Percentiles rank a stretch among this genome's conserved stretches.
These are phyloP conservation scores for Ophiostoma tasmaniense DNA, from an alignment of 2,329 filamentous ascomycete genomes.

Conservation along the genomic window DNA sequence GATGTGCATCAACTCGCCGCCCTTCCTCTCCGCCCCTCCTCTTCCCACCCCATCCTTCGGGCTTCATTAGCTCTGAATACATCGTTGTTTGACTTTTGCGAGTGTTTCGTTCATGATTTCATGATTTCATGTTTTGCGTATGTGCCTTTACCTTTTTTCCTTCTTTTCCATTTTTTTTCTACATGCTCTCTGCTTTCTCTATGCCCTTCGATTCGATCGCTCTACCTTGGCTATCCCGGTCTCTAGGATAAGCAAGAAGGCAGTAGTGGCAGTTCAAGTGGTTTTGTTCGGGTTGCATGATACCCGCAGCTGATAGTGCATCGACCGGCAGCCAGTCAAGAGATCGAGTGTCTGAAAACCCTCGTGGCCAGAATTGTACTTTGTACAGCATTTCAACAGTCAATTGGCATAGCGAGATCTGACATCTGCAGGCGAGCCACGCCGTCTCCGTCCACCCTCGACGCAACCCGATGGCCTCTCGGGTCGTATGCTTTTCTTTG, in stretches of 20 bases:
- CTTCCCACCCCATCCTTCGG: constrained; percentile 14
- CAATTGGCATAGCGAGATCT: constrained; percentile 13
- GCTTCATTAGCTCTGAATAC: not conserved
- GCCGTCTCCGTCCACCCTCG: constrained; percentile 11
- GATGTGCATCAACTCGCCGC: constrained; percentile 7
- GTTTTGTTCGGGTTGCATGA: constrained; percentile 7
- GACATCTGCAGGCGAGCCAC: constrained; percentile 15
- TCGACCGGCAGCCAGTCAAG: not conserved
- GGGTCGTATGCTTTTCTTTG: not conserved
- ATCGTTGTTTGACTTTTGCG: too few species aligned
- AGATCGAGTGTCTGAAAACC: not conserved
- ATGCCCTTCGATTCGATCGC: too few species aligned
- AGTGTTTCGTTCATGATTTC: not conserved
- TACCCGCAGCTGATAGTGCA: constrained; percentile 5
- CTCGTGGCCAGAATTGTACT: not conserved
- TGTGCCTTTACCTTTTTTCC: not conserved
- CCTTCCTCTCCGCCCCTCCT: not conserved
- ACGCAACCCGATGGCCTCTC: constrained; percentile 10
- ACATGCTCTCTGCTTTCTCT: not conserved
- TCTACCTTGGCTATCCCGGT: not conserved
- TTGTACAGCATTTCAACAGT: not conserved
- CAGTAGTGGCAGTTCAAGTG: not conserved
- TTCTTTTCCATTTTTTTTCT: not conserved
- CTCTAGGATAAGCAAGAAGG: not conserved
- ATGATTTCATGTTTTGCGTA: too few species aligned